A percentile compares a stretch with the other conserved stretches of the same genome.
These are phyloP conservation scores for Hippophae gyantsensis DNA, from an alignment of 306 rosid species.

Conservation along the genomic window DNA sequence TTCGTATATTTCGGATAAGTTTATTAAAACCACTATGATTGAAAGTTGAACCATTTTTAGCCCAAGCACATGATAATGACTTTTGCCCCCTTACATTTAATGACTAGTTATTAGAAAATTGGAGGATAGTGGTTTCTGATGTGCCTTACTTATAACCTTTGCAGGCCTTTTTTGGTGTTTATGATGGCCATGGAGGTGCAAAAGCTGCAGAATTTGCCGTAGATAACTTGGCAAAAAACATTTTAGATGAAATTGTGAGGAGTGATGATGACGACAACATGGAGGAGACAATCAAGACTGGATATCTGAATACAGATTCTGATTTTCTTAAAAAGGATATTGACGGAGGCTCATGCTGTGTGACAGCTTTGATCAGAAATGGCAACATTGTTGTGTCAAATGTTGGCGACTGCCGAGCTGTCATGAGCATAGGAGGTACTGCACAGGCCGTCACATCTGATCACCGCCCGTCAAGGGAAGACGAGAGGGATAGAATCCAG, in stretches of 20 bases:
- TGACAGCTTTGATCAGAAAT: conserved; percentile 28
- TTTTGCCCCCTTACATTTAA: background rate
- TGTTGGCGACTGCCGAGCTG: conserved; percentile 37
- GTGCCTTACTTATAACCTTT: background rate
- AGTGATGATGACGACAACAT: conserved; percentile 6
- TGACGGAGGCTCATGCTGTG: conserved; percentile 19
- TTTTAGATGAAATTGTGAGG: conserved; percentile 16
- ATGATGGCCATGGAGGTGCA: conserved; percentile 41
- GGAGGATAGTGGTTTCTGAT: background rate
- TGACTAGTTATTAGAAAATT: background rate
- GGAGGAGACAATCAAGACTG: too few species aligned
- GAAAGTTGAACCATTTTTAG: too few species aligned
- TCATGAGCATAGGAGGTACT: conserved; percentile 25
- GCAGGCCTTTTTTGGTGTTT: conserved; percentile 36
- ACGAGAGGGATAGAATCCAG: conserved; percentile 34
- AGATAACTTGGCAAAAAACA: conserved; percentile 31
- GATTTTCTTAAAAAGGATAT: conserved; percentile 18
- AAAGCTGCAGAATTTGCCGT: conserved; percentile 32
- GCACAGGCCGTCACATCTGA: conserved; percentile 23
- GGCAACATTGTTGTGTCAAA: conserved; percentile 30
- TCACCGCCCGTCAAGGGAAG: conserved; percentile 26
- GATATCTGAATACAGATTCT: too few species aligned
- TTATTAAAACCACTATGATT: too few species aligned
- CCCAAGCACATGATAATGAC: background rate
- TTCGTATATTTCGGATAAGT: too few species aligned